Base-by-base conservation (phyloP, 176 grass and related monocot species). In the Calamus simplicifolius region DNA sequence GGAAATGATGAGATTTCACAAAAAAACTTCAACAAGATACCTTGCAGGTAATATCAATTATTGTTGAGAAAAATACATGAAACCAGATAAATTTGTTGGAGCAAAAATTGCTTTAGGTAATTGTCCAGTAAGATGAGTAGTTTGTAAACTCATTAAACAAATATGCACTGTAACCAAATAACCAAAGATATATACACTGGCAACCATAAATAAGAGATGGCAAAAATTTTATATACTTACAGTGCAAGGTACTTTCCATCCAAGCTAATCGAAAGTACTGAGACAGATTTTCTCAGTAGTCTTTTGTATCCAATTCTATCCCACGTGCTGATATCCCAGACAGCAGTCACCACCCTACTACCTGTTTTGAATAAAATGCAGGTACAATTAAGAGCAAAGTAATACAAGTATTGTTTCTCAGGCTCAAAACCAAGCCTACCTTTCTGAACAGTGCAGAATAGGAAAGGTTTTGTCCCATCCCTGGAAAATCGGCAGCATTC, bases 301-400 rank as follows among this genome's bases (percentile, higher is more conserved):
- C 76, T 82, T 80, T 92, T 98, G 79, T 88, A 81, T 31, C 93
- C 88, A 78, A 98, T 73, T 83, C 87, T 88, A 57, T 77, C 61
- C 93, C 88, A 98, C 31, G 89, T 86, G 69, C 75, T 85, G 73
- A 98, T 98, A 75, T 85, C 74, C 93, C 93, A 98, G 16, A 98
- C 93, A 52, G 73, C 81, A 81, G 88, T 92, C 29, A 85, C 63
- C 50, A 82, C 84, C 64, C 85, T 73, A 27, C 52, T 54, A 59
- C 77, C 84, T 85, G 63, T 49, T 68, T 73, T 73, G 67, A 43
- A 43, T 43, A 43, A 43, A 43, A 12, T 13, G 35, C 12, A 43
- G 35, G 35, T 13, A 10, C 35, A 43, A 10, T 43, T 13, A 43
- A 10, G 35, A 43, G 35, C 8, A 43, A 71, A 78, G 15, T 17